Base-by-base conservation (phyloP, 108 stramenopile genomes). In the Parmales sp. region DNA sequence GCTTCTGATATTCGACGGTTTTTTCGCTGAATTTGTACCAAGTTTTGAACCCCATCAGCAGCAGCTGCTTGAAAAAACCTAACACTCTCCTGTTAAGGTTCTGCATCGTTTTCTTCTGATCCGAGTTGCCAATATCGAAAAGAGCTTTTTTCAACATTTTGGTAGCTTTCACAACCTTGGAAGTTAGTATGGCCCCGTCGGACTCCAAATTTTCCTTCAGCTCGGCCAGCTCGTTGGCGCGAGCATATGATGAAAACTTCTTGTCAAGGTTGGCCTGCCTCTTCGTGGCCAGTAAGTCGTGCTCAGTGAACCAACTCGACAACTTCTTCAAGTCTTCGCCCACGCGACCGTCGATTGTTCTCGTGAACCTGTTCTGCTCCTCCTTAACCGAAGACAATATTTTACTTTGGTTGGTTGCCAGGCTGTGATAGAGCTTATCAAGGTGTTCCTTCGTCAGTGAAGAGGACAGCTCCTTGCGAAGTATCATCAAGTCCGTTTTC, bases 261-360 rank as follows among this genome's bases (percentile, higher is more conserved):
- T 67, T 28, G 34, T 80, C 79, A 2, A 80, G 41, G 65, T 66
- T 77, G 7, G 39, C 60, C 64, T 80, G 79, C 7, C 74, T 65
- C 65, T 74, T 73, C 68, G 74, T 80, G 45, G 74, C 48, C 22
- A 74, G 41, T 20, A 28, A 45, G 63, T 80, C 79, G 19, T 77
- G 46, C 37, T 73, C 69, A 6, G 20, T 48, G 69, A 77, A 71
- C 48, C 73, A 77, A 2, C 65, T 31, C 73, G 74, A 64, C 25
- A 80, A 39, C 54, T 80, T 60, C 36, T 34, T 34, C 29, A 60
- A 34, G 54, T 60, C 36, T 20, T 34, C 4, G 13, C 54, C 54
- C 13, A 34, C 13, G 13, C 36, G 31, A 18, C 16, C n/a, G 3
- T 60, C 36, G 6, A 60, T 9, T 34, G 29, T 60, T 4, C 36